Evolutionary conservation across 2,329 filamentous ascomycete species (phyloP).

Genomic region (Atkinsonella hypoxylon): DNA sequence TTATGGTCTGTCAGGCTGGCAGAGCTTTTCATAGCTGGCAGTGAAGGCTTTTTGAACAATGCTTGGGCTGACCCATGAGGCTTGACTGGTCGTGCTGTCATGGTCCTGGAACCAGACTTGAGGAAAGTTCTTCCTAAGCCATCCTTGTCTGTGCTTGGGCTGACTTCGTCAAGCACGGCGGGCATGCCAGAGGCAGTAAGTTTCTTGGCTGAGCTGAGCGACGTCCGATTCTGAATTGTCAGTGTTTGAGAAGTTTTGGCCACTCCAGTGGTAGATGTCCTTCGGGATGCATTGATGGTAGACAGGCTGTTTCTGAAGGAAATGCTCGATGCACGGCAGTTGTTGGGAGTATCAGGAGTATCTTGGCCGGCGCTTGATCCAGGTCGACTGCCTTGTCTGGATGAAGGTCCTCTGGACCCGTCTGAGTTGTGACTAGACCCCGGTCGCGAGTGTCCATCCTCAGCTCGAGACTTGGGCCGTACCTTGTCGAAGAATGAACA

Average conservation of each 20-base stretch:
- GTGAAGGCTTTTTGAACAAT: slow-evolving; percentile 43
- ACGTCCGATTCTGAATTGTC: slow-evolving; percentile 13
- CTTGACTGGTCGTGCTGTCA: slow-evolving; percentile 33
- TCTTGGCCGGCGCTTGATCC: slow-evolving; percentile 40
- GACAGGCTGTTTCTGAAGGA: slow-evolving; percentile 32
- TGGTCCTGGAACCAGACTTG: slow-evolving; percentile 34
- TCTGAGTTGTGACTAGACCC: slow-evolving; percentile 51
- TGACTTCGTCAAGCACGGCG: slow-evolving; percentile 13
- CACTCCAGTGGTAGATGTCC: slow-evolving; percentile 10
- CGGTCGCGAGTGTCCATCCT: slow-evolving; percentile 34
- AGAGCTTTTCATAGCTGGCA: slow-evolving; percentile 25
- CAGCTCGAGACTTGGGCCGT: slow-evolving; percentile 39
- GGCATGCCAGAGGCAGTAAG: slow-evolving; percentile 16
- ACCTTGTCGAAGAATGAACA: slow-evolving; percentile 63
- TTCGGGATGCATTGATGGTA: slow-evolving; percentile 31
- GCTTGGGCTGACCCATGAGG: slow-evolving; percentile 40
- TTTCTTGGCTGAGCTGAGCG: slow-evolving; percentile 11
- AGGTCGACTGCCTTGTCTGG: slow-evolving; percentile 39
- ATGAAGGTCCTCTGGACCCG: slow-evolving; percentile 39
- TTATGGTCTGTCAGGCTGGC: slow-evolving; percentile 3
- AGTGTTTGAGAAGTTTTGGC: slow-evolving; percentile 15
- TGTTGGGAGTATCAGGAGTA: slow-evolving; percentile 24
- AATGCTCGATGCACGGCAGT: slow-evolving; percentile 31
- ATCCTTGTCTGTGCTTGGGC: slow-evolving; percentile 28
- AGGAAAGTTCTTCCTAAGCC: slow-evolving; percentile 15